Conservation (phyloP, 164 flowering plant species). For the Taxillus chinensis region DNA sequence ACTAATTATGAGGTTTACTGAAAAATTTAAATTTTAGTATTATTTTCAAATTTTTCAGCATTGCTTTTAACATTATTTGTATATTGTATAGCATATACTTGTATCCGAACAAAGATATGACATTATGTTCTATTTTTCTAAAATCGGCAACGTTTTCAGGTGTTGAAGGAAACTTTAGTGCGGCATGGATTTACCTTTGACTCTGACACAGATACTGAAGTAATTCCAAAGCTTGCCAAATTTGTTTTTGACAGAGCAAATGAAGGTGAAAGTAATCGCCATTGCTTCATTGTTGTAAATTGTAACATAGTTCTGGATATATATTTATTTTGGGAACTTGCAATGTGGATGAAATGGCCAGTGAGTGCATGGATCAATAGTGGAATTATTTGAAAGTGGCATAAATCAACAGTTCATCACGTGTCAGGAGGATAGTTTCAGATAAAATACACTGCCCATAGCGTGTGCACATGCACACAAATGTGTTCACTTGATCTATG, state of each 20-base stretch:
- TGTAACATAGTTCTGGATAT: no score
- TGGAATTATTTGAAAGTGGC: no score
- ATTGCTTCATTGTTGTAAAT: no score
- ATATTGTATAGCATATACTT: neutral
- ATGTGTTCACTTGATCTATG: no score
- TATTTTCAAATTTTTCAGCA: neutral
- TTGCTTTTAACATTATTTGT: no score
- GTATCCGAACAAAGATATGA: neutral
- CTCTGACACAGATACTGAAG: constrained; percentile 98
- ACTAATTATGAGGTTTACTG: constrained; percentile 79
- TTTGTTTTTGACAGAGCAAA: constrained; percentile 84
- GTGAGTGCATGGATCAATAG: no score
- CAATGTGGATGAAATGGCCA: no score
- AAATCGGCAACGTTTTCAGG: constrained; percentile 29
- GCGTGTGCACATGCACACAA: no score
- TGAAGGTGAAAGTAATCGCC: constrained; percentile 52
- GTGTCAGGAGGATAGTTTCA: no score
- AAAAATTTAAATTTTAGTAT: neutral
- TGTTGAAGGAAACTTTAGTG: constrained; percentile 71
- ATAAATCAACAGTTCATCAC: no score
- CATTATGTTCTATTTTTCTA: neutral
- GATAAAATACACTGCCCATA: no score
- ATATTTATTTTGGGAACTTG: no score
- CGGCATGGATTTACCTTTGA: constrained; percentile 91
- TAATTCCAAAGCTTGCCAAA: constrained; percentile 97